These are phyloP conservation scores for Eucalyptus cladocalyx DNA, from an alignment of 345 rosid species.

Conservation along the genomic window DNA sequence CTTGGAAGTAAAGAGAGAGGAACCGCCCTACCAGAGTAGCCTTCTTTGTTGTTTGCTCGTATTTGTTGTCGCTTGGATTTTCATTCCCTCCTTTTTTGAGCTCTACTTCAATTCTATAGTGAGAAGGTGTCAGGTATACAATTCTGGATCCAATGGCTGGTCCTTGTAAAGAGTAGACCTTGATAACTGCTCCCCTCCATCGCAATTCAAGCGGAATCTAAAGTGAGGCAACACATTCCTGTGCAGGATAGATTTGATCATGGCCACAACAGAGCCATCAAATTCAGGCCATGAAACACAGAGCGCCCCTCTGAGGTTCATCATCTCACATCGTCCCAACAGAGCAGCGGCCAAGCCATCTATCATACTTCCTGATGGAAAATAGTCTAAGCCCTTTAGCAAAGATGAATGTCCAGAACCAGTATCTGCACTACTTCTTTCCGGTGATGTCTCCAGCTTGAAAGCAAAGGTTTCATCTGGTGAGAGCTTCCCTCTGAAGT, in stretches of 20 bases:
- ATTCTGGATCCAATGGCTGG: conserved; percentile 40
- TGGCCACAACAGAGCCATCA: conserved; percentile 37
- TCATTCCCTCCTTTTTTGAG: not conserved
- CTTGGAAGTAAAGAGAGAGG: not conserved
- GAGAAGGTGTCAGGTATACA: conserved; percentile 32
- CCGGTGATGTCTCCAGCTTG: conserved; percentile 72
- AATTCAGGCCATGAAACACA: conserved; percentile 77
- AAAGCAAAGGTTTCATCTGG: conserved; percentile 56
- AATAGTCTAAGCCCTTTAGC: conserved; percentile 51
- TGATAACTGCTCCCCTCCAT: conserved; percentile 1
- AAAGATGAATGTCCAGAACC: conserved; percentile 12
- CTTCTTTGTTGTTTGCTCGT: not conserved
- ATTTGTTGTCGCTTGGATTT: not conserved
- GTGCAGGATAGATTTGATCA: conserved; percentile 34
- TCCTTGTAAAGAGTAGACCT: conserved; percentile 19
- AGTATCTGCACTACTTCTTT: conserved; percentile 22
- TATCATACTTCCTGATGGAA: conserved; percentile 80
- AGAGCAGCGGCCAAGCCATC: conserved; percentile 86
- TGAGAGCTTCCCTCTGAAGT: conserved; percentile 72
- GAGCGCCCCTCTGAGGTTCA: conserved; percentile 59
- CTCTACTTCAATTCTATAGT: not conserved
- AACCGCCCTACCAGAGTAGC: not conserved
- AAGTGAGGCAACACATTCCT: conserved; percentile 33
- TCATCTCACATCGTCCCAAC: conserved; percentile 62
- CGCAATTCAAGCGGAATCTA: conserved; percentile 11